A percentile compares a stretch with the other conserved stretches of the same genome.
These are phyloP conservation scores for Penstemon newberryi DNA, from an alignment of 257 asterid species.

Conservation along the genomic window DNA sequence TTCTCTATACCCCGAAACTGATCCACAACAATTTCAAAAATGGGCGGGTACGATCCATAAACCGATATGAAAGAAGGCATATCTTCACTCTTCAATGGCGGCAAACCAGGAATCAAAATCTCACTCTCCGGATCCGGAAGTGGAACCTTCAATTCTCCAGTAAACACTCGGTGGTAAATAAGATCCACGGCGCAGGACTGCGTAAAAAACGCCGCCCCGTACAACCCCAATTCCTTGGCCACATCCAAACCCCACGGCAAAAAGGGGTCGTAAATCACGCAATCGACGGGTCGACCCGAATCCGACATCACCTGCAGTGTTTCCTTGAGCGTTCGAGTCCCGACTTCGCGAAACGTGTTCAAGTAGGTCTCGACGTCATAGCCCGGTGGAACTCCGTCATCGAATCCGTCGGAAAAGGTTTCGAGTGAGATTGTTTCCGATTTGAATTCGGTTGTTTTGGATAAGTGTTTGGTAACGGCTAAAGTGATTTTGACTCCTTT, in stretches of 20 bases:
- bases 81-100: constrained; percentile 39
- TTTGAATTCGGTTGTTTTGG: constrained; percentile 24
- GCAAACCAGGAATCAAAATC: constrained; percentile 44
- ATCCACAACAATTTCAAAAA: constrained; percentile 26
- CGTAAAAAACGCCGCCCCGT: constrained; percentile 47
- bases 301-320: constrained; percentile 16
- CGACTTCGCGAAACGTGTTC: constrained; percentile 21
- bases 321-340: constrained; percentile 21
- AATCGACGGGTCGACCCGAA: constrained; percentile 38
- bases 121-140: constrained; percentile 11
- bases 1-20: constrained; percentile 38
- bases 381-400: constrained; percentile 27
- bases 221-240: constrained; percentile 35
- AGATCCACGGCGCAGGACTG: constrained; percentile 50
- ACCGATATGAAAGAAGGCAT: constrained; percentile 42
- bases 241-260: constrained; percentile 37
- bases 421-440: constrained; percentile 30
- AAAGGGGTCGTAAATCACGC: constrained; percentile 45
- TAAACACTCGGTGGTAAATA: constrained; percentile 31
- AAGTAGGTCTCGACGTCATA: neutral
- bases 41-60: constrained; percentile 36
- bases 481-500: constrained; percentile 32
- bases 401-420: constrained; percentile 50
- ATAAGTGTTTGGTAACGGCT: constrained; percentile 21
- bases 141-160: constrained; percentile 35